Percentiles rank a stretch among this genome's conserved stretches.
phyloP scores from a whole-genome alignment of 140 eudicot species.

The Artemisia princeps region DNA sequence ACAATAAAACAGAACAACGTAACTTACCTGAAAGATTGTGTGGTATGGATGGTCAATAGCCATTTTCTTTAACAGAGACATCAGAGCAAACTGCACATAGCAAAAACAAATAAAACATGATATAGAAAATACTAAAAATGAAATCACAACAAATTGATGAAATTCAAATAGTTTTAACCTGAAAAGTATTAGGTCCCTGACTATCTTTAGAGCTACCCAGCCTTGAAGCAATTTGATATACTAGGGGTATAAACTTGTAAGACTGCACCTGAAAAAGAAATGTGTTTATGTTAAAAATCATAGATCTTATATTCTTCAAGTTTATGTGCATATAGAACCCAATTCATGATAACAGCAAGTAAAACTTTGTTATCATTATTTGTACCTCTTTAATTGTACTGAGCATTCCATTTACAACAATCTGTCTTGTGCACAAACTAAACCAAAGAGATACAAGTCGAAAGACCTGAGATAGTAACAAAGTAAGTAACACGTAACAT shows the following conservation, averaged over 20 bases:
- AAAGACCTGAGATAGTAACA: slow-evolving; percentile 54
- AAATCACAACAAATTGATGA: slow-evolving; percentile 9
- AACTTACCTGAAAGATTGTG: slow-evolving; percentile 76
- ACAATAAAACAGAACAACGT: background rate
- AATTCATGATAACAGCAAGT: slow-evolving; percentile 7
- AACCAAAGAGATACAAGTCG: slow-evolving; percentile 96
- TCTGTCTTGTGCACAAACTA: slow-evolving; percentile 56
- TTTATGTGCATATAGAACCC: slow-evolving; percentile 6
- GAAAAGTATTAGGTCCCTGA: slow-evolving; percentile 70
- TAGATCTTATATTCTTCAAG: background rate
- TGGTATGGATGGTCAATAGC: slow-evolving; percentile 94
- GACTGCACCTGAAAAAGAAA: slow-evolving; percentile 67
- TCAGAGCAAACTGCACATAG: slow-evolving; percentile 79
- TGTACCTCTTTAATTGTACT: slow-evolving; percentile 76
- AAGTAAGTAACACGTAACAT: slow-evolving; percentile 19
- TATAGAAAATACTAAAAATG: slow-evolving; percentile 8
- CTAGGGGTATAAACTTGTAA: slow-evolving; percentile 82
- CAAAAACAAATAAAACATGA: background rate
- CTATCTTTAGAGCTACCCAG: slow-evolving; percentile 76
- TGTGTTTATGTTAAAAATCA: background rate
- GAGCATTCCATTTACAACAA: slow-evolving; percentile 65
- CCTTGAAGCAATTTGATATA: slow-evolving; percentile 94
- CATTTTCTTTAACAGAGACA: slow-evolving; percentile 86
- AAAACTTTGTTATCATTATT: background rate
- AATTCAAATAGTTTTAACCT: slow-evolving; percentile 39